phyloP scores from a whole-genome alignment of 1,284 basidiomycete genomes.

The Cutaneotrichosporon curvatum region DNA sequence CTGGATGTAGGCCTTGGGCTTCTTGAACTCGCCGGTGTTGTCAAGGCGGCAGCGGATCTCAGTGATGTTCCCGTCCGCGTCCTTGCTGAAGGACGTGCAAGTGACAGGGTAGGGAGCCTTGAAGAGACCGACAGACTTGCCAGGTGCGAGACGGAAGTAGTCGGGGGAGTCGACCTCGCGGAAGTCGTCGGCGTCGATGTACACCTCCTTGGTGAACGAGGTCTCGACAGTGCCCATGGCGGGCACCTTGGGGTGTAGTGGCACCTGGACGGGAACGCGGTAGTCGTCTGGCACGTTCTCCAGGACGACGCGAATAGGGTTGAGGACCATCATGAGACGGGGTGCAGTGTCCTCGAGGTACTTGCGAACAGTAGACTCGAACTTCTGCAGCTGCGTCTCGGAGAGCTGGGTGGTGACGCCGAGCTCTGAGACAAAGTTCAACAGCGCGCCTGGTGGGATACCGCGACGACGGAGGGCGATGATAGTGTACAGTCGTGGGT shows the following conservation, averaged over 20 bases:
- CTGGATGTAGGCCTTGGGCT: constrained; percentile 94
- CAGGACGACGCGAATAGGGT: constrained; percentile 82
- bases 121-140: constrained; percentile 94
- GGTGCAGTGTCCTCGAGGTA: constrained; percentile 86
- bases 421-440: constrained; percentile 83
- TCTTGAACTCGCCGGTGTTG: constrained; percentile 57
- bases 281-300: constrained; percentile 88
- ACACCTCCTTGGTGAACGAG: constrained; percentile 82
- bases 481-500: constrained; percentile 95
- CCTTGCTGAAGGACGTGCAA: constrained; percentile 78
- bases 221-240: constrained; percentile 74
- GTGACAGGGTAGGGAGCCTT: constrained; percentile 92
- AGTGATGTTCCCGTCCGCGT: constrained; percentile 62
- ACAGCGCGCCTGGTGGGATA: constrained; percentile 89
- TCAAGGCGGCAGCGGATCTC: constrained; percentile 78
- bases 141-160: constrained; percentile 95
- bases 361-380: constrained; percentile 81
- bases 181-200: constrained; percentile 95
- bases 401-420: constrained; percentile 84
- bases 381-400: constrained; percentile 79
- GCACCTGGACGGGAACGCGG: constrained; percentile 75
- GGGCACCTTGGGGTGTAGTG: constrained; percentile 89
- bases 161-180: constrained; percentile 82
- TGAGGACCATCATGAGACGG: constrained; percentile 85
- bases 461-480: constrained; percentile 91